A percentile compares a stretch with the other conserved stretches of the same genome.
phyloP scores from a whole-genome alignment of 352 stramenopile genomes.

The Phytopythium helicoides region DNA sequence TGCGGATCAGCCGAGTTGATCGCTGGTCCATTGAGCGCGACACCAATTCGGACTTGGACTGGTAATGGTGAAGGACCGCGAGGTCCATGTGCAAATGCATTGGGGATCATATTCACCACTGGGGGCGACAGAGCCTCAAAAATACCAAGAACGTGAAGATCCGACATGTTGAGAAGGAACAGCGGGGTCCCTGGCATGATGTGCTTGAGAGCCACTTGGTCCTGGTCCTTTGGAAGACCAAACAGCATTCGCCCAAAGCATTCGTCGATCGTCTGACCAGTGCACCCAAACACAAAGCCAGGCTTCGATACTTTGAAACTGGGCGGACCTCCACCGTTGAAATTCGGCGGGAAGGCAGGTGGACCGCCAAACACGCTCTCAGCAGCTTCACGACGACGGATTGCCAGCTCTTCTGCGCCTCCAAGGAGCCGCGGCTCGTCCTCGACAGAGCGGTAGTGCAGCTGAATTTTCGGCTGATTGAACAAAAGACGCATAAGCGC shows the following conservation, averaged over 20 bases:
- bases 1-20: constrained; percentile 65
- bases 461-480: constrained; percentile 77
- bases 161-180: constrained; percentile 84
- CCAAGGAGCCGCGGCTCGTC: constrained; percentile 73
- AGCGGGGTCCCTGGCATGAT: constrained; percentile 76
- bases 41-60: constrained; percentile 69
- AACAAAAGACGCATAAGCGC: constrained; percentile 74
- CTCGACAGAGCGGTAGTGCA: constrained; percentile 83
- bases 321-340: constrained; percentile 8
- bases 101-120: constrained; percentile 76
- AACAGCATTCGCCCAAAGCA: constrained; percentile 87
- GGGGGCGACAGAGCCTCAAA: constrained; percentile 81
- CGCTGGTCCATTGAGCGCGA: constrained; percentile 70
- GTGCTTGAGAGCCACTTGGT: constrained; percentile 54
- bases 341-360: not conserved
- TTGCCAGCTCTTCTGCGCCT: constrained; percentile 71
- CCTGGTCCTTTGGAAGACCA: constrained; percentile 70
- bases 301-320: constrained; percentile 50
- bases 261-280: constrained; percentile 78
- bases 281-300: constrained; percentile 86
- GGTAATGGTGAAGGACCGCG: constrained; percentile 63
- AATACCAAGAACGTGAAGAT: constrained; percentile 80
- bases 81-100: constrained; percentile 60
- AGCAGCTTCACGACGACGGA: constrained; percentile 62
- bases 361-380: constrained; percentile 57